phyloP scores from a whole-genome alignment of 2,329 filamentous ascomycete species.

The Simplicillium sp. region DNA sequence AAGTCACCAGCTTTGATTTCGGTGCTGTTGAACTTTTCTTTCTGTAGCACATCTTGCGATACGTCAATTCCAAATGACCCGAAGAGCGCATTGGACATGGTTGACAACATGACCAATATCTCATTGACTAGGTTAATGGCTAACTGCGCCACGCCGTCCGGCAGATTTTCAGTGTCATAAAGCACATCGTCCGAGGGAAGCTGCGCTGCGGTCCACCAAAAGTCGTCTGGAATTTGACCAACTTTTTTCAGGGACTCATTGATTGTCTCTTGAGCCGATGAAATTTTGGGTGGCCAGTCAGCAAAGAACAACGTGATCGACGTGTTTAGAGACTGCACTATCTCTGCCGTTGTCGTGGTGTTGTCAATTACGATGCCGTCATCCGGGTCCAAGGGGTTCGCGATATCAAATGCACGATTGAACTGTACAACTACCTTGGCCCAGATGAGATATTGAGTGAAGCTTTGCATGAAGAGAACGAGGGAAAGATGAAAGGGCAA shows the following conservation, averaged over 20 bases:
- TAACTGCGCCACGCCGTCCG: background rate
- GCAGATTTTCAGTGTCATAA: constrained; percentile 1
- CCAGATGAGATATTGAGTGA: constrained; percentile 45
- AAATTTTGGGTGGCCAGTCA: constrained; percentile 17
- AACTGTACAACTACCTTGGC: constrained; percentile 26
- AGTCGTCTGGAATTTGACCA: constrained; percentile 16
- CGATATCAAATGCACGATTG: constrained; percentile 9
- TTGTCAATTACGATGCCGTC: constrained; percentile 12
- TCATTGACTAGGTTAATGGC: background rate
- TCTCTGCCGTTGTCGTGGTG: constrained; percentile 7
- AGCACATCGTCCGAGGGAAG: constrained; percentile 3
- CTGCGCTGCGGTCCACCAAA: constrained; percentile 15
- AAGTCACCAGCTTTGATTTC: constrained; percentile 5
- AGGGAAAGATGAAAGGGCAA: constrained; percentile 56
- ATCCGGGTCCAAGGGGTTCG: constrained; percentile 6
- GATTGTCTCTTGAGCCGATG: constrained; percentile 10
- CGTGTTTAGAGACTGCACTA: background rate
- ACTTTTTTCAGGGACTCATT: constrained; percentile 15
- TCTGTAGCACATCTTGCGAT: constrained; percentile 13
- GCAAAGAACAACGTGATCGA: constrained; percentile 14
- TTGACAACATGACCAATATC: background rate
- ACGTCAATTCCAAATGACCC: constrained; percentile 16
- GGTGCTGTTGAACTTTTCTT: constrained; percentile 6
- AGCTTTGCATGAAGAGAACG: constrained; percentile 53
- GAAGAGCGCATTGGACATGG: constrained; percentile 4